These are phyloP conservation scores for Dimocarpus longan DNA, from an alignment of 345 rosid genomes.

Conservation along the genomic window DNA sequence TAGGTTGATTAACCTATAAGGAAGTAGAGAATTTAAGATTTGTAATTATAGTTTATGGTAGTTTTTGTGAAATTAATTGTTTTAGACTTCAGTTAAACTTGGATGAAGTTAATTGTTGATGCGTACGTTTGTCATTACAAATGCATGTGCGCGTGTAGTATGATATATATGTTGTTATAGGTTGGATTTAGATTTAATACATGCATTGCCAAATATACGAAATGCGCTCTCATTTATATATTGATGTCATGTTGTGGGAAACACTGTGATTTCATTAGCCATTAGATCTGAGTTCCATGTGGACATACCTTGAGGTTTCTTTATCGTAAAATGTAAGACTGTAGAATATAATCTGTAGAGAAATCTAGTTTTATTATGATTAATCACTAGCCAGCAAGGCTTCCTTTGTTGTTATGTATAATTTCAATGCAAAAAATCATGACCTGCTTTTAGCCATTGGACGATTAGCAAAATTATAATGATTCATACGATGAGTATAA, in stretches of 20 bases:
- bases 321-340: neutral
- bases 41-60: neutral
- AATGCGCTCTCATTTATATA: neutral
- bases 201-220: neutral
- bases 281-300: neutral
- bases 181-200: neutral
- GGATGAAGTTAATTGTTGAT: slow-evolving; percentile 5
- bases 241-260: neutral
- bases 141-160: neutral
- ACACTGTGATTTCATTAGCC: neutral
- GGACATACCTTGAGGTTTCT: neutral
- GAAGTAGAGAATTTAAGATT: neutral
- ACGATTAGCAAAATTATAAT: neutral
- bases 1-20: slow-evolving; percentile 1
- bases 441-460: neutral
- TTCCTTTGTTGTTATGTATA: neutral
- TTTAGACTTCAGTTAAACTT: slow-evolving; percentile 2
- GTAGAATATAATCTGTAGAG: neutral
- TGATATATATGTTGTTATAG: neutral
- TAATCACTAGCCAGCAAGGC: slow-evolving; percentile 7
- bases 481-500: neutral
- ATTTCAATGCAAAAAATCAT: neutral
- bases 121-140: neutral
- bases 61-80: neutral
- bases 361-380: neutral